phyloP scores from a whole-genome alignment of 495 filamentous ascomycete genomes.

The Sphaerosporella brunnea region DNA sequence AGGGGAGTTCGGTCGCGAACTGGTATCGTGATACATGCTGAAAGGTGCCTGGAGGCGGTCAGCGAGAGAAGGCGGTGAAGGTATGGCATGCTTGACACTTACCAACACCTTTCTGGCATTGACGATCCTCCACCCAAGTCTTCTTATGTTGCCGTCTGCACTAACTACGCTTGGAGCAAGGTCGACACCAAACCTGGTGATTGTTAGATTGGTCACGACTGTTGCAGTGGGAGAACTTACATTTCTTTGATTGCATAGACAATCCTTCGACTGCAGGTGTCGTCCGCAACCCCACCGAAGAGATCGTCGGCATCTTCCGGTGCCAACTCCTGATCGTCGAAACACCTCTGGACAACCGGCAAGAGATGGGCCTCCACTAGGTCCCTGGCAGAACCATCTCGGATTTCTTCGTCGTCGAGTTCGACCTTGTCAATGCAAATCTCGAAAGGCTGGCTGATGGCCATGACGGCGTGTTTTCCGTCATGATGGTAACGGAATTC shows the following conservation, averaged over 20 bases:
- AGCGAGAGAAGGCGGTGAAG: background rate
- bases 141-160: conserved; percentile 78
- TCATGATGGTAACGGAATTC: conserved; percentile 96
- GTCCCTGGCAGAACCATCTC: conserved; percentile 35
- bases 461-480: conserved; percentile 88
- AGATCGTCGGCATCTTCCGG: conserved; percentile 61
- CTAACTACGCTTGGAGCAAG: conserved; percentile 83
- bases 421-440: conserved; percentile 47
- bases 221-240: conserved; percentile 21
- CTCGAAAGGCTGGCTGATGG: conserved; percentile 84
- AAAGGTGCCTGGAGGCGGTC: background rate
- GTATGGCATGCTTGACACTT: conserved; percentile 30
- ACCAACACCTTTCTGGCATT: conserved; percentile 90
- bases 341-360: conserved; percentile 72
- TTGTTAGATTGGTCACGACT: conserved; percentile 24
- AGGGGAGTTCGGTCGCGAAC: background rate
- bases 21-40: background rate
- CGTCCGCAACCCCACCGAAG: conserved; percentile 75
- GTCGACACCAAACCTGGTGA: conserved; percentile 60
- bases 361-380: conserved; percentile 61
- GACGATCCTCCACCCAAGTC: conserved; percentile 86
- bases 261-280: conserved; percentile 72
- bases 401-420: conserved; percentile 49
- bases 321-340: conserved; percentile 87
- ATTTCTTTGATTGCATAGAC: conserved; percentile 92